Evolutionary conservation across 306 rosid species (phyloP).

Genomic region (Quercus aquifolioides): DNA sequence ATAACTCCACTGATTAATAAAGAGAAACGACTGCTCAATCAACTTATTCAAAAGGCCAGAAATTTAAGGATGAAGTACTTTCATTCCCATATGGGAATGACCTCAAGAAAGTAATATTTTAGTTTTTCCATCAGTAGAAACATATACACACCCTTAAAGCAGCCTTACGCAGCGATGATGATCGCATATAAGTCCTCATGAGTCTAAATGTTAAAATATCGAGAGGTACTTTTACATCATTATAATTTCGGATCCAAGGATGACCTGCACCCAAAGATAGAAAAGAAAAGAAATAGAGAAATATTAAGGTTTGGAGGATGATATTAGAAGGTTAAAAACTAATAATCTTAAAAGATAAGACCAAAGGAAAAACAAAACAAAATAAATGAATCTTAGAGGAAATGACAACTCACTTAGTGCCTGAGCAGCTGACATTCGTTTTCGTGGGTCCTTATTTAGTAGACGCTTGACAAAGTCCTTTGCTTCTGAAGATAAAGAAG

Average conservation of each 20-base stretch:
- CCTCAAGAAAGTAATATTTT: background rate
- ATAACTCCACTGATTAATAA: background rate
- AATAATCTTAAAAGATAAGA: conserved; percentile 5
- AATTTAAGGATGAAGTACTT: conserved; percentile 15
- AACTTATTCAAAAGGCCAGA: background rate
- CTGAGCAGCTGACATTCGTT: conserved; percentile 94
- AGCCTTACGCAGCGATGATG: conserved; percentile 96
- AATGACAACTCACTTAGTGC: conserved; percentile 69
- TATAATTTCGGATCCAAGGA: conserved; percentile 84
- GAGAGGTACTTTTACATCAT: conserved; percentile 66
- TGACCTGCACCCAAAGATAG: conserved; percentile 60
- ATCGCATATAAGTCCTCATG: conserved; percentile 79
- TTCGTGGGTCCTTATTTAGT: conserved; percentile 89
- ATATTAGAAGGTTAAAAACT: conserved; percentile 8
- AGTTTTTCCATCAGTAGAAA: conserved; percentile 18
- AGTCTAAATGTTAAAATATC: conserved; percentile 84
- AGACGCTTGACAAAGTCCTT: conserved; percentile 92
- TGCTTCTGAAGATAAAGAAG: conserved; percentile 78
- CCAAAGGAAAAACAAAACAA: background rate
- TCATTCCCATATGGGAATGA: background rate
- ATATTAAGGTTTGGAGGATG: conserved; percentile 18
- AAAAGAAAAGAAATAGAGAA: conserved; percentile 7
- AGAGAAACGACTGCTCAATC: background rate
- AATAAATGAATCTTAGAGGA: background rate
- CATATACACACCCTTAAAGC: conserved; percentile 81